Percentiles rank a stretch among this genome's conserved stretches.
phyloP scores from a whole-genome alignment of 2,329 filamentous ascomycete genomes.

The Pseudocercospora musae region DNA sequence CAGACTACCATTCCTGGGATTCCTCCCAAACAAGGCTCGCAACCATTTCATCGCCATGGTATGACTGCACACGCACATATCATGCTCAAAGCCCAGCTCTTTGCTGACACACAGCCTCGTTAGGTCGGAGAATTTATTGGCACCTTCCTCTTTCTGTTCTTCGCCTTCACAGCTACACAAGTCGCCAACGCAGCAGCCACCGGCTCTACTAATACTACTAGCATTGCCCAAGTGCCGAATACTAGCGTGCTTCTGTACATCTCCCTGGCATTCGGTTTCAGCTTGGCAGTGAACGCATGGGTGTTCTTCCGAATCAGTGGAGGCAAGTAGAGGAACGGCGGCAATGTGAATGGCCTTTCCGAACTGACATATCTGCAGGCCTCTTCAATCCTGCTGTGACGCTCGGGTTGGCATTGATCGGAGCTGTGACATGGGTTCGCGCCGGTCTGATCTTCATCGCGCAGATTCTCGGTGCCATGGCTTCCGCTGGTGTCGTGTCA shows the following conservation, averaged over 20 bases:
- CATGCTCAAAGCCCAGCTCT: neutral
- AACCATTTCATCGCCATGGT: conserved; percentile 46
- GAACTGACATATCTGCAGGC: conserved; percentile 19
- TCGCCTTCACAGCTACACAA: conserved; percentile 40
- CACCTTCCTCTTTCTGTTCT: conserved; percentile 45
- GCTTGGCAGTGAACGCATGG: conserved; percentile 45
- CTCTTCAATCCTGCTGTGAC: conserved; percentile 44
- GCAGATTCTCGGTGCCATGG: conserved; percentile 46
- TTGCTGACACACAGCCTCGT: neutral
- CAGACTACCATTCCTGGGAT: conserved; percentile 40
- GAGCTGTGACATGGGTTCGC: conserved; percentile 46
- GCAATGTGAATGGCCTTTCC: neutral
- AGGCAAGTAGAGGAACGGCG: conserved; percentile 21
- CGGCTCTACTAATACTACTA: conserved; percentile 5
- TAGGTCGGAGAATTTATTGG: conserved; percentile 44
- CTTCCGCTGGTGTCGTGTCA: conserved; percentile 45
- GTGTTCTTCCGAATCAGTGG: conserved; percentile 46
- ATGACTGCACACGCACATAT: neutral
- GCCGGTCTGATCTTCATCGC: conserved; percentile 43
- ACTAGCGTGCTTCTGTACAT: conserved; percentile 39
- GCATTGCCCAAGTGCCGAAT: conserved; percentile 33
- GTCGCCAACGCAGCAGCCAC: conserved; percentile 39
- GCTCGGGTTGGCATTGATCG: conserved; percentile 47
- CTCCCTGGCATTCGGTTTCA: conserved; percentile 42
- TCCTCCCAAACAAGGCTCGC: conserved; percentile 43